A percentile compares a stretch with the other conserved stretches of the same genome.
These are phyloP conservation scores for Backusella tuberculispora DNA, from an alignment of 192 early-diverging fungal species.

Conservation along the genomic window DNA sequence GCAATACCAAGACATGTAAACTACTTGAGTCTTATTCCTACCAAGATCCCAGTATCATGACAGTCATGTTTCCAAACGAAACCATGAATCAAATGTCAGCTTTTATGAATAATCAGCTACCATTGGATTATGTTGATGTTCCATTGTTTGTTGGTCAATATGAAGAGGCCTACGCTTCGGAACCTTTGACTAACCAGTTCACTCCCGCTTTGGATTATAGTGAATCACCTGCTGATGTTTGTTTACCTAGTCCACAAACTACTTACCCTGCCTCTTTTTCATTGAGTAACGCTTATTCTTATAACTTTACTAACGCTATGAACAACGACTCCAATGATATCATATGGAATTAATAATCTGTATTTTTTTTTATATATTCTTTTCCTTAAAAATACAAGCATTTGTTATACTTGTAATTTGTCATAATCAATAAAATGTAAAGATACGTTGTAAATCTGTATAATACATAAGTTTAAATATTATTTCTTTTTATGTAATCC, in stretches of 20 bases:
- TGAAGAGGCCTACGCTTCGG: not conserved
- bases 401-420: too few species aligned
- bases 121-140: not conserved
- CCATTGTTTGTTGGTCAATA: not conserved
- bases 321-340: not conserved
- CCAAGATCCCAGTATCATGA: not conserved
- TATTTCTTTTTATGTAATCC: too few species aligned
- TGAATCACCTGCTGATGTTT: not conserved
- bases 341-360: not conserved
- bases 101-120: not conserved
- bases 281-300: not conserved
- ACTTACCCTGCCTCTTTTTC: not conserved
- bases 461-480: too few species aligned
- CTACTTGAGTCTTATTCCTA: not conserved
- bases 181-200: not conserved
- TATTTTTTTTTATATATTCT: not conserved
- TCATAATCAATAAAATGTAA: too few species aligned
- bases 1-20: not conserved
- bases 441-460: too few species aligned
- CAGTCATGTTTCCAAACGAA: not conserved
- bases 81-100: not conserved
- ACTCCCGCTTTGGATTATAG: slow-evolving; percentile 1
- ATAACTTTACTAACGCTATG: too few species aligned
- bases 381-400: too few species aligned
- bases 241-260: not conserved